Evolutionary conservation across 495 filamentous ascomycete genomes (phyloP), one percentile per base, ranked within the genome.

Genomic region (Penicilliopsis zonata): DNA sequence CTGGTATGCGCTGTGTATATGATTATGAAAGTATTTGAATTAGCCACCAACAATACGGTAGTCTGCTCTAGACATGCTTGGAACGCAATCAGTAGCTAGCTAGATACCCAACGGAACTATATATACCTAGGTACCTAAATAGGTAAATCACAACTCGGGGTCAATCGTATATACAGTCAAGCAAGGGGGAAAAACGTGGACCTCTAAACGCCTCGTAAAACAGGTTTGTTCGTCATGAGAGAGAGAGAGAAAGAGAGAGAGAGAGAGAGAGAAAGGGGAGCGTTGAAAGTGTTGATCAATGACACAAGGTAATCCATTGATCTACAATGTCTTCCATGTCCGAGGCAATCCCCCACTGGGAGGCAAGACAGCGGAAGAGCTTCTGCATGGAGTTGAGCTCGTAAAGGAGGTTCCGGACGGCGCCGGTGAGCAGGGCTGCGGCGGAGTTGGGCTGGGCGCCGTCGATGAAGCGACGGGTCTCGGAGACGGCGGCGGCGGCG

Each of bases 311-410:
- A 37, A 64, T 68, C 64, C 64, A 68, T 28, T 56, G 44, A 6
- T 61, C 51, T 26, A 66, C 36, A 26, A 65, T 55, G 24, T 63
- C 53, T 30, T 60, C 62, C 64, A 68, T 68, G 33, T 68, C 61
- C 44, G 55, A 52, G 13, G 64, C 64, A 35, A 68, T 55, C 0
- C 63, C 62, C 63, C 63, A 68, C 35, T 68, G 63, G 2, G 55
- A 57, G 12, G 47, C 54, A 3, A 68, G 41, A 33, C 63, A 66
- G 12, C 61, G 51, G 34, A 68, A 66, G 3, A 68, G 44, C 38
- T 66, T 68, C 39, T 65, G 63, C 46, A 66, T 63, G 10, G 60
- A 63, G 33, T 66, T 66, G 34, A 68, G 44, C 34, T 68, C 63
- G 42, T 68, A 68, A 9, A 66, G 37, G 15, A 68, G 38, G 41